These are phyloP conservation scores for Durusdinium trenchii DNA, from an alignment of 73 alveolate genomes.

Conservation along the genomic window DNA sequence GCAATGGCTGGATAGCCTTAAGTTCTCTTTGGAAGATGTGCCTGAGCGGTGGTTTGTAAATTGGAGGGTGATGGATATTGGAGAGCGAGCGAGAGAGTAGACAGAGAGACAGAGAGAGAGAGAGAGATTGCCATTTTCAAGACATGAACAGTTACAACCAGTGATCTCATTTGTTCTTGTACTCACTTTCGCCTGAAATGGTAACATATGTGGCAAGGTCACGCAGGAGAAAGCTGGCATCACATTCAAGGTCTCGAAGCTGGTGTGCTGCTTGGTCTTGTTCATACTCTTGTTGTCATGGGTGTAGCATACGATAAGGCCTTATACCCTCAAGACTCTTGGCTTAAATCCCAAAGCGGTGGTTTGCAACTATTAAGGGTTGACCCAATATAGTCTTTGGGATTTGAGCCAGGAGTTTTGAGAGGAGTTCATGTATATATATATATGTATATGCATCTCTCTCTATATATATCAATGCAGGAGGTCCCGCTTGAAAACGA, in stretches of 20 bases:
- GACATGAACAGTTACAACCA: not conserved
- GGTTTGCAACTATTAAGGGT: no score
- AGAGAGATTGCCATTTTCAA: not conserved
- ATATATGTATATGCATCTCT: no score
- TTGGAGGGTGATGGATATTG: not conserved
- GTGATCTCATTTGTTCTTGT: not conserved
- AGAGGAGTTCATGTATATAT: no score
- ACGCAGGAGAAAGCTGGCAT: slow-evolving; percentile 85
- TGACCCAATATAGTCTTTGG: no score
- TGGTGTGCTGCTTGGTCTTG: slow-evolving; percentile 40
- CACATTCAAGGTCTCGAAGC: slow-evolving; percentile 53
- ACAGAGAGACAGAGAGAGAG: not conserved
- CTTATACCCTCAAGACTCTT: no score
- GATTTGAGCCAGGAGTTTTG: no score
- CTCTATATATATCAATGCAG: no score
- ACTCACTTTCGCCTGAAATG: not conserved
- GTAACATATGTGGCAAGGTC: slow-evolving; percentile 18
- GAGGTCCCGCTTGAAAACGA: not conserved
- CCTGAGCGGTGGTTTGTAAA: not conserved
- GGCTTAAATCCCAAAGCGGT: no score
- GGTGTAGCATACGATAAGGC: no score
- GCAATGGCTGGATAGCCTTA: slow-evolving; percentile 77
- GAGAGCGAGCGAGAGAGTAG: not conserved
- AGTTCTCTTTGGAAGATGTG: slow-evolving; percentile 54
- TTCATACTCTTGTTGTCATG: no score